A percentile compares a stretch with the other conserved stretches of the same genome.
Evolutionary conservation across 305 asterid genomes (phyloP).

Genomic region (Solanum chacoense): DNA sequence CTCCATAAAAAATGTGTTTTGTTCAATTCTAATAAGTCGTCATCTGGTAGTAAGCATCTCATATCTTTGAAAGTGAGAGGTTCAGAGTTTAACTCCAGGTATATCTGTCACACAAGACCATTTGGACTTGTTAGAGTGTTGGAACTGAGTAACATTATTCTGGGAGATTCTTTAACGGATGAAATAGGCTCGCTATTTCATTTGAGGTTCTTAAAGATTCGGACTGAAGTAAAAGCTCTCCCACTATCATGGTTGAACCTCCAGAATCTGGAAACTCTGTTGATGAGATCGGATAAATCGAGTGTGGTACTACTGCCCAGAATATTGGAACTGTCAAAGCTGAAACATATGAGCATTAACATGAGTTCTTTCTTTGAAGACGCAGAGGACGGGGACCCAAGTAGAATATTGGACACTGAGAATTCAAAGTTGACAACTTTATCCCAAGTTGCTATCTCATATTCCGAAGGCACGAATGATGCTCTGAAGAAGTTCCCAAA

Average conservation of each 20-base stretch:
- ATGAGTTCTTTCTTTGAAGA: not conserved
- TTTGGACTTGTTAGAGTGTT: constrained; percentile 5
- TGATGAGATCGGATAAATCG: accelerated
- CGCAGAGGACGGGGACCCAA: accelerated
- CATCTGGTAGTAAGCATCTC: not conserved
- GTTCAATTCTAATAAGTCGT: not conserved
- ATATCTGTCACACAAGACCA: not conserved
- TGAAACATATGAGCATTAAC: too few relatives aligned
- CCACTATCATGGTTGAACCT: not conserved
- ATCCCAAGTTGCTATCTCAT: accelerated
- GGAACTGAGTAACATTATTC: not conserved
- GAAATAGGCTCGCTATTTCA: too few relatives aligned
- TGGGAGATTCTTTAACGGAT: too few relatives aligned
- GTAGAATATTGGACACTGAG: not conserved
- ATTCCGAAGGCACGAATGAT: too few relatives aligned
- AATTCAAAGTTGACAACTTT: too few relatives aligned
- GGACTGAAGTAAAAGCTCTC: not conserved
- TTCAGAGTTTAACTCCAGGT: too few relatives aligned
- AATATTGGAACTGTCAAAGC: not conserved
- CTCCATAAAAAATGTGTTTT: not conserved
- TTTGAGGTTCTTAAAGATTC: too few relatives aligned
- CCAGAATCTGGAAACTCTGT: not conserved
- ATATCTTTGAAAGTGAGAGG: too few relatives aligned
- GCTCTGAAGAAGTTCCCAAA: too few relatives aligned
- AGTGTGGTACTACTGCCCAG: not conserved